Base-by-base conservation (phyloP, 371 early-diverging fungal genomes). In the Fennellomyces sp. region DNA sequence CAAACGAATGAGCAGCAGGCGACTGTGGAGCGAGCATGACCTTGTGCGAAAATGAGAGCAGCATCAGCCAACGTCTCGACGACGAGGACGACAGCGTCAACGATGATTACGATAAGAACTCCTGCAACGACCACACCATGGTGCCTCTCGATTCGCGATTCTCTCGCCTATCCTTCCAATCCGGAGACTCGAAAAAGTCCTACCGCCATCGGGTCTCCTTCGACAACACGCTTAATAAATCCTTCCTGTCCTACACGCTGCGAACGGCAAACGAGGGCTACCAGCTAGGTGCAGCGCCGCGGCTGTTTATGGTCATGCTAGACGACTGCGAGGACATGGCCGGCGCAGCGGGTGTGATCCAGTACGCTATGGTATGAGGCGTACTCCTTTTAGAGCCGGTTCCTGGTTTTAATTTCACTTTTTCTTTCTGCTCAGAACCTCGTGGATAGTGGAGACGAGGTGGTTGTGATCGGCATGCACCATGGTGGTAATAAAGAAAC, bases 191-290 rank as follows among this genome's bases (percentile, higher is more conserved):
- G n/a, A 58, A 49, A 33, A 30, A 45, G 12, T 15, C 12, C 3
- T 59, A 64, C 25, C 56, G 47, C n/a, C 35, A 35, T 28, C 56
- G 66, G 19, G 66, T 65, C 23, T 60, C 60, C 31, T 65, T 65
- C 21, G 58, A 65, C 25, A 56, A 52, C 8, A 26, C 23, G 26
- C 27, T 35, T 23, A 17, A 38, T 27, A n/a, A 54, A 26, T 21
- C 55, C 27, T 36, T 61, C 33, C 52, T 60, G 19, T 65, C 61
- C 23, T 65, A 56, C 33, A 60, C 66, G 13, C 31, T 65, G 2
- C 52, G 57, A 13, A 56, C 60, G 12, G 52, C 56, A 13, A 60
- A 51, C 17, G 51, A 56, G 28, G 66, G 66, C n/a, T 65, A 60
- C 35, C 53, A 42, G 8, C 58, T 29, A n/a, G 35, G 52, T 10